Percentiles rank a stretch among this genome's conserved stretches.
Conservation (phyloP, 2,329 filamentous ascomycete species). For the Claviceps sp. region DNA sequence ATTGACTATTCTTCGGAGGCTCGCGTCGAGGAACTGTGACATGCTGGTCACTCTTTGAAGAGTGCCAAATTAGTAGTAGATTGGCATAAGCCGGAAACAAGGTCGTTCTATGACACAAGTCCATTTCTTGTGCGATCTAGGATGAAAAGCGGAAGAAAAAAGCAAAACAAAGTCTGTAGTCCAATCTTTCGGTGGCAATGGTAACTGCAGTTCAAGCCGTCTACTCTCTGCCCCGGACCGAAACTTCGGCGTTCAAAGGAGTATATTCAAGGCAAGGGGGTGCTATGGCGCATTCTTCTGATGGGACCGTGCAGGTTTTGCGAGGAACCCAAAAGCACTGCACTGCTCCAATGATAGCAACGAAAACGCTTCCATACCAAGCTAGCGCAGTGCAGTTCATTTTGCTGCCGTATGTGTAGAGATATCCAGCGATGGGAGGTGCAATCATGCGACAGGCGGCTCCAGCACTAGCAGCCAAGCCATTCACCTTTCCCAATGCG, state of each 20-base stretch:
- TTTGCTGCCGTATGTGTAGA: constrained; percentile 47
- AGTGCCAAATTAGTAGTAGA: constrained; percentile 7
- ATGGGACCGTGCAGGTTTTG: constrained; percentile 12
- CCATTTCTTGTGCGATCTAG: neutral
- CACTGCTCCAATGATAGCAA: constrained; percentile 41
- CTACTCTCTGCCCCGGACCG: constrained; percentile 13
- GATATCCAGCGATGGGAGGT: constrained; percentile 48
- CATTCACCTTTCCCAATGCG: constrained; percentile 51
- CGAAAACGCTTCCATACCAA: constrained; percentile 48
- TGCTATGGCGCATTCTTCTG: constrained; percentile 16
- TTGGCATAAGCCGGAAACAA: neutral
- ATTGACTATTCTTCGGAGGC: constrained; percentile 1
- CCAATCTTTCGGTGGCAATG: neutral
- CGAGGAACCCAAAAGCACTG: constrained; percentile 45
- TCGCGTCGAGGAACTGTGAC: constrained; percentile 9
- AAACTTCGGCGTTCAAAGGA: constrained; percentile 17
- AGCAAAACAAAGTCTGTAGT: neutral
- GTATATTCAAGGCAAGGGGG: constrained; percentile 7
- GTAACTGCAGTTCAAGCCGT: neutral
- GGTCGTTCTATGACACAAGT: neutral
- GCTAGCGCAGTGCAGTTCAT: constrained; percentile 46
- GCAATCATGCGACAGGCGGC: constrained; percentile 55
- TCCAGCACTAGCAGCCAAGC: constrained; percentile 50
- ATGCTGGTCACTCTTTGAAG: constrained; percentile 6
- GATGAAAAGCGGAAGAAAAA: neutral